These are phyloP conservation scores for Coemansia sp. DNA, from an alignment of 192 early-diverging fungal species.

Conservation along the genomic window DNA sequence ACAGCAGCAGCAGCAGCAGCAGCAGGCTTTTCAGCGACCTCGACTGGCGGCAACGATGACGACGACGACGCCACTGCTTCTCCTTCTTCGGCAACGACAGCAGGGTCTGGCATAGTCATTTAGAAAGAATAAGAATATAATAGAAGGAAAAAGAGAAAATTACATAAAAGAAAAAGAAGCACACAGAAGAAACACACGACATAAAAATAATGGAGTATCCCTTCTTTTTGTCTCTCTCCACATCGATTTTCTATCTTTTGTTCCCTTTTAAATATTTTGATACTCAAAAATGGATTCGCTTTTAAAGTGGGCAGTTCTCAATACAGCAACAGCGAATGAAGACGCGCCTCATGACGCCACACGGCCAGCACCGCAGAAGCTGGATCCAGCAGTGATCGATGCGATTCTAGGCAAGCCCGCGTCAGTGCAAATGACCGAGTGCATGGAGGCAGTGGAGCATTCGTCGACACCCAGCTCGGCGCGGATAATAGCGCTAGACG, in stretches of 20 bases:
- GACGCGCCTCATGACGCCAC: conserved; percentile 59
- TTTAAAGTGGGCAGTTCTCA: conserved; percentile 82
- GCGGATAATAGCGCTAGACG: conserved; percentile 83
- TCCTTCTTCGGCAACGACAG: background rate
- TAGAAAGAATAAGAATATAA: conserved; percentile 1
- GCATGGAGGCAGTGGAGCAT: conserved; percentile 67
- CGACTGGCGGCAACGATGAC: background rate
- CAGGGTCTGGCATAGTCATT: conserved; percentile 16
- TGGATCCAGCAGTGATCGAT: conserved; percentile 88
- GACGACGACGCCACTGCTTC: background rate
- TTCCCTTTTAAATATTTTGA: background rate
- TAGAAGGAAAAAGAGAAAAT: conserved; percentile 11
- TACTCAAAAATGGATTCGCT: conserved; percentile 63
- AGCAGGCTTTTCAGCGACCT: background rate
- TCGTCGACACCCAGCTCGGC: conserved; percentile 62
- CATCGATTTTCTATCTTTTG: conserved; percentile 12
- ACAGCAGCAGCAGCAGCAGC: background rate
- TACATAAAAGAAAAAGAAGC: background rate
- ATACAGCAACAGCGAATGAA: conserved; percentile 72
- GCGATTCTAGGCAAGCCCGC: conserved; percentile 93
- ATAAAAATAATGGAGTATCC: background rate
- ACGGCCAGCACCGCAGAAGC: conserved; percentile 26
- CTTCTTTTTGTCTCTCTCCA: background rate
- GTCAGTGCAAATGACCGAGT: conserved; percentile 83
- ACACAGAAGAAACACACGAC: background rate